Evolutionary conservation across 2,329 filamentous ascomycete species (phyloP).

Genomic region (Pseudocercospora ulei): DNA sequence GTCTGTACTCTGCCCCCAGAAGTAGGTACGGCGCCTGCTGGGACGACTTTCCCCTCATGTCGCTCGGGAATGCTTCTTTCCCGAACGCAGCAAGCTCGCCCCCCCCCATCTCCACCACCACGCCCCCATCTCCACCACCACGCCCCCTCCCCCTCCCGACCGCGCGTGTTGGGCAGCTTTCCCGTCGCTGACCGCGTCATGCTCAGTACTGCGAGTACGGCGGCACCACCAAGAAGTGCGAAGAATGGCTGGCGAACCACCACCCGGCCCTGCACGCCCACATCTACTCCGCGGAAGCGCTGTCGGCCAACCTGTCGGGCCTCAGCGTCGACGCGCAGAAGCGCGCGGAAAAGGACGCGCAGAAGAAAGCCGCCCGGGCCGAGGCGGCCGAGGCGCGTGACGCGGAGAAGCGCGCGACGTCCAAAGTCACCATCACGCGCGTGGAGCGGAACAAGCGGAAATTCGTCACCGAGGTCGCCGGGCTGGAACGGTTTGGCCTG

Average conservation of each 20-base stretch:
- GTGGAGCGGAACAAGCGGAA: constrained; percentile 98
- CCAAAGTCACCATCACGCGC: constrained; percentile 82
- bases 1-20: constrained; percentile 58
- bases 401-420: constrained; percentile 69
- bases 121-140: not conserved
- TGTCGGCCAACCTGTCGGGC: constrained; percentile 73
- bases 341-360: constrained; percentile 87
- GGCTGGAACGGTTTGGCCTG: constrained; percentile 79
- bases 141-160: not conserved
- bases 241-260: constrained; percentile 79
- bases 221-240: constrained; percentile 90
- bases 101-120: not conserved
- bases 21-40: constrained; percentile 44
- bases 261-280: constrained; percentile 63
- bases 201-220: constrained; percentile 94
- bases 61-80: constrained; percentile 1
- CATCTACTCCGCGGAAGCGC: constrained; percentile 68
- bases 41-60: not conserved
- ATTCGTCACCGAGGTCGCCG: constrained; percentile 84
- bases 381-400: constrained; percentile 76
- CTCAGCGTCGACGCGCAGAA: constrained; percentile 88
- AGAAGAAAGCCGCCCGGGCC: constrained; percentile 94
- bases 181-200: constrained; percentile 11
- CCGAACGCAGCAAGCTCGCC: not conserved
- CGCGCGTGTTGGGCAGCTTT: not conserved